A percentile compares a stretch with the other conserved stretches of the same genome.
These are phyloP conservation scores for Tulasnella sp. DNA, from an alignment of 768 basidiomycete species.

Conservation along the genomic window DNA sequence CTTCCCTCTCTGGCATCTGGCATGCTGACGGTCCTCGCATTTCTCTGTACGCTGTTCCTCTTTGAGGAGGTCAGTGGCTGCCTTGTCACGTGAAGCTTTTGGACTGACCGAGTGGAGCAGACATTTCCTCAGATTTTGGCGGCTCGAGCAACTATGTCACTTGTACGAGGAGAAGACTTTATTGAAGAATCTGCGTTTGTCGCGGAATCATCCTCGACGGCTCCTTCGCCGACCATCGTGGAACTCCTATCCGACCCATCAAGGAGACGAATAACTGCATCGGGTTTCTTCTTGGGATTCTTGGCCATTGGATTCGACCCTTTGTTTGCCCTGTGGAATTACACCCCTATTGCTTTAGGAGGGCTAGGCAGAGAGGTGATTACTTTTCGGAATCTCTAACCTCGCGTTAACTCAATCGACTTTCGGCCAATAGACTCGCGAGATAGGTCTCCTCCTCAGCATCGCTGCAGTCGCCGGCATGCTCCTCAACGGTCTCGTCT, in stretches of 20 bases:
- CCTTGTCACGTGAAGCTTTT: slow-evolving; percentile 1
- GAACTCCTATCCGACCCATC: slow-evolving; percentile 32
- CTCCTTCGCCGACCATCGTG: neutral
- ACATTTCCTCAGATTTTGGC: neutral
- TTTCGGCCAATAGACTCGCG: neutral
- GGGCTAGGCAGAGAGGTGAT: slow-evolving; percentile 62
- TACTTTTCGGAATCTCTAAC: neutral
- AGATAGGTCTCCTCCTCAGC: slow-evolving; percentile 26
- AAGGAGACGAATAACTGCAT: slow-evolving; percentile 27
- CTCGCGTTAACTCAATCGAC: neutral
- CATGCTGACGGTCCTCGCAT: slow-evolving; percentile 28
- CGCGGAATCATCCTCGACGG: neutral
- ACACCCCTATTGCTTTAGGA: slow-evolving; percentile 59
- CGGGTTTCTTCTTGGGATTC: slow-evolving; percentile 49
- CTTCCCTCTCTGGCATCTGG: slow-evolving; percentile 40
- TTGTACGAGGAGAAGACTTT: too few relatives aligned
- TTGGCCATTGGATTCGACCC: slow-evolving; percentile 63
- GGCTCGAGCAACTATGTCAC: neutral
- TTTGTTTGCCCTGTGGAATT: slow-evolving; percentile 69
- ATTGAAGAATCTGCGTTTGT: neutral
- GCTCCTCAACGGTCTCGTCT: slow-evolving; percentile 21
- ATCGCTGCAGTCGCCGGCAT: slow-evolving; percentile 10
- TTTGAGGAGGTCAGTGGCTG: slow-evolving; percentile 33
- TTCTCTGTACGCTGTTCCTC: slow-evolving; percentile 34
- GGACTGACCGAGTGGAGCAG: neutral